phyloP scores from a whole-genome alignment of 345 rosid species.

The Salix exigua region DNA sequence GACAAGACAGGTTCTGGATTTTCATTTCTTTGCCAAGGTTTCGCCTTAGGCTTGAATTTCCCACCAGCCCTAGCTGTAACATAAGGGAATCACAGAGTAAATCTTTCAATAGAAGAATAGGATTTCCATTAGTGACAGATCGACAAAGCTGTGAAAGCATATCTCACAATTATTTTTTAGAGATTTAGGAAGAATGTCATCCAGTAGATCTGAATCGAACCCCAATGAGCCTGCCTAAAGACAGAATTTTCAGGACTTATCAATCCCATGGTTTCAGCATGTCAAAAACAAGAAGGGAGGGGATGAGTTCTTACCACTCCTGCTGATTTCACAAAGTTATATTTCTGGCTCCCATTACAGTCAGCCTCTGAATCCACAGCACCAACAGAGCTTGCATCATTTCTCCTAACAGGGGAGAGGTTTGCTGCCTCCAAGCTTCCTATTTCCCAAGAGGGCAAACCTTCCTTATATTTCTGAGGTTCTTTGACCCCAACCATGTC shows the following conservation, averaged over 20 bases:
- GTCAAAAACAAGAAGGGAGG: background rate
- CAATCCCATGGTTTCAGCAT: background rate
- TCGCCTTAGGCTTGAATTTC: too few relatives aligned
- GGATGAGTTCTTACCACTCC: background rate
- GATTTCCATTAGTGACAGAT: too few relatives aligned
- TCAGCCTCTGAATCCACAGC: background rate
- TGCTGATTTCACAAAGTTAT: background rate
- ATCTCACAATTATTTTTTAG: background rate
- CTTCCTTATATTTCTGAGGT: background rate
- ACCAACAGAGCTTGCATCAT: background rate
- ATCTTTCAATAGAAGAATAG: too few relatives aligned
- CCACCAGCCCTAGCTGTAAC: too few relatives aligned
- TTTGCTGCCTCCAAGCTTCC: background rate
- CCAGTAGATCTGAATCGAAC: background rate
- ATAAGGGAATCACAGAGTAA: too few relatives aligned
- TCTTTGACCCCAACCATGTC: background rate
- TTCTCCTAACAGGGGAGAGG: background rate
- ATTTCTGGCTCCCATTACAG: background rate
- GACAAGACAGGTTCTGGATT: background rate
- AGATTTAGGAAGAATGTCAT: background rate
- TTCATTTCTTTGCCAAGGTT: too few relatives aligned
- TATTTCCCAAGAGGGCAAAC: background rate
- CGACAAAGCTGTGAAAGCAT: background rate
- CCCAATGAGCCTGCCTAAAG: constrained; percentile 1
- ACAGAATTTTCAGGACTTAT: background rate